Evolutionary conservation across 306 rosid genomes (phyloP), one percentile per base, ranked within the genome.

Genomic region (Glycyrrhiza uralensis): DNA sequence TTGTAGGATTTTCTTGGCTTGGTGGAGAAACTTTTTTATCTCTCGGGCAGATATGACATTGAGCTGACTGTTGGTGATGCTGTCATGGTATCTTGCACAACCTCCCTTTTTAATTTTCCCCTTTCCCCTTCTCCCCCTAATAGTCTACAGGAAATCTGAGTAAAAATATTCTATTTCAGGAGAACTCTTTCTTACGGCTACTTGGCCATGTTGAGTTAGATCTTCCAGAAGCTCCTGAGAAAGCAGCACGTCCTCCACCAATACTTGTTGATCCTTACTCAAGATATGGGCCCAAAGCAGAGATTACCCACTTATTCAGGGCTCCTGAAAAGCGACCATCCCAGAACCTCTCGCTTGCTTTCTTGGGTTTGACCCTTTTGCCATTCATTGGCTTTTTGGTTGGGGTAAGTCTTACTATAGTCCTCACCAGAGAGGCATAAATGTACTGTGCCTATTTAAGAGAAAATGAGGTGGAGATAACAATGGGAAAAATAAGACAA

Each of bases 211-310:
- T 95, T 2, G 96, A 91, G 65, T 79, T 95, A 79, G 99, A 95
- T 86, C 93, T 95, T 76, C 99, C 99, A 2, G 97, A 88, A 74
- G 93, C 96, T 78, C 97, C 96, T 62, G 97, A 89, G 82, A 95
- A 88, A 79, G 90, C 96, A 32, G 71, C 89, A 23, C 93, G 88
- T 60, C 96, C 92, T 78, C 99, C 99, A 76, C 54, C 71, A 13
- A 90, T 49, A 10, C 82, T 88, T 58, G 87, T 83, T 68, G 89
- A 95, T 90, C 89, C 86, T 56, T 85, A 81, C 81, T 69, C 92
- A 55, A 90, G 87, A 80, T 95, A 79, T 63, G 96, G 92, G 24
- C 93, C 97, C 79, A 89, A 89, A 81, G 90, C 90, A 20, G 99
- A 95, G 79, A 95, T 91, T 54, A 63, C 70, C 79, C 97, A 92